phyloP scores from a whole-genome alignment of 257 asterid genomes.

The Gentiana dahurica region DNA sequence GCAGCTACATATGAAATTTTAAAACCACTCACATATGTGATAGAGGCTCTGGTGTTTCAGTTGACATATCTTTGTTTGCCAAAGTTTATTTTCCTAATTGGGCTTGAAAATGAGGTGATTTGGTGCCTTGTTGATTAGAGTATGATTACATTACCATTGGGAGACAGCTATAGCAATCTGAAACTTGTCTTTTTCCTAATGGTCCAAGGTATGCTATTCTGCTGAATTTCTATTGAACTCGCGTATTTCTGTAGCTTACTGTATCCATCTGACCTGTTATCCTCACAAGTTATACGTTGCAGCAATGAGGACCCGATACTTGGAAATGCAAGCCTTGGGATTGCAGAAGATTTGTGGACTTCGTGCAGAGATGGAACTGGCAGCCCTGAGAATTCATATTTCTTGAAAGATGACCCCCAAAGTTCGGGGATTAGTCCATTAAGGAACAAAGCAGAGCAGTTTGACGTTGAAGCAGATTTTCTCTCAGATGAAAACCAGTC shows the following conservation, averaged over 20 bases:
- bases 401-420: conserved; percentile 48
- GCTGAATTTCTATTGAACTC: not conserved
- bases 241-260: conserved; percentile 3
- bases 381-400: conserved; percentile 31
- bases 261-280: conserved; percentile 47
- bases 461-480: conserved; percentile 33
- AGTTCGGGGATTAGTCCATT: conserved; percentile 32
- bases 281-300: conserved; percentile 73
- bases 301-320: conserved; percentile 60
- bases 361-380: conserved; percentile 54
- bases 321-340: conserved; percentile 46
- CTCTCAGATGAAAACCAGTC: conserved; percentile 37
- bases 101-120: too few relatives aligned
- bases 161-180: not conserved
- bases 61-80: too few relatives aligned
- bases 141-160: too few relatives aligned
- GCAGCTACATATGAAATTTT: too few relatives aligned
- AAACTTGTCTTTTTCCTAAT: not conserved
- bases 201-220: not conserved
- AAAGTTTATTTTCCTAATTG: too few relatives aligned
- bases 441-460: conserved; percentile 26
- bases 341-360: conserved; percentile 64
- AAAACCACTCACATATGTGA: too few relatives aligned
- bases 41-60: too few relatives aligned
- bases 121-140: too few relatives aligned